Evolutionary conservation across 2,329 filamentous ascomycete genomes (phyloP), one percentile per base, ranked within the genome.

Genomic region (Seiridium unicorne): DNA sequence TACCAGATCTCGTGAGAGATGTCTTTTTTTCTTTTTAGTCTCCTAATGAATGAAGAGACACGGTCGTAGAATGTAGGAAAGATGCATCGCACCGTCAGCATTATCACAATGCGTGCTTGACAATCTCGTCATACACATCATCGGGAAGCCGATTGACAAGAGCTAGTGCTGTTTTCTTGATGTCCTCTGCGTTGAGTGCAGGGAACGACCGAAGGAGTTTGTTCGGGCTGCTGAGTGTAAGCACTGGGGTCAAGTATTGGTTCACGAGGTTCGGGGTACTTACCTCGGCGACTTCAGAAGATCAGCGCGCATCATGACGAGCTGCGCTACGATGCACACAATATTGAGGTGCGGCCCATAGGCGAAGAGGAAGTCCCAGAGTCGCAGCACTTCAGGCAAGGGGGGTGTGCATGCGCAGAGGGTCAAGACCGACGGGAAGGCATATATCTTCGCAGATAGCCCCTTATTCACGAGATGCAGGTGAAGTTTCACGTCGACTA

Each of bases 321-420:
- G 80, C 76, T 99, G 95, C 11, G 94, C 94, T 13, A 98, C 95
- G 64, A 99, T 97, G 73, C 95, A 98, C 31, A 99, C 78, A 59
- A 99, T 92, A 70, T 99, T 99, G 62, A 99, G 76, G 74, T 99
- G 95, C 42, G 93, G 89, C 0, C 95, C 95, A 67, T 97, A 99
- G 0, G 95, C 94, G 70, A 99, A 96, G 31, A 99, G 77, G 68
- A 99, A 99, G 73, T 99, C 95, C 95, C 95, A 99, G 2, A 99
- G 83, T 63, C 91, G 86, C 59, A 99, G 77, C 0, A 99, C 95
- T 76, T 99, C 94, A 0, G 94, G 94, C 58, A 99, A 76, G 2
- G 95, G 95, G 13, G 95, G 95, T 13, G 95, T 99, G 74, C 95
- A 98, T 34, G 95, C 95, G 71, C 93, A 97, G 55, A 99, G 84